Evolutionary conservation across 805 yeast genomes (phyloP).

Genomic region (Grigorovia transvaalensis): DNA sequence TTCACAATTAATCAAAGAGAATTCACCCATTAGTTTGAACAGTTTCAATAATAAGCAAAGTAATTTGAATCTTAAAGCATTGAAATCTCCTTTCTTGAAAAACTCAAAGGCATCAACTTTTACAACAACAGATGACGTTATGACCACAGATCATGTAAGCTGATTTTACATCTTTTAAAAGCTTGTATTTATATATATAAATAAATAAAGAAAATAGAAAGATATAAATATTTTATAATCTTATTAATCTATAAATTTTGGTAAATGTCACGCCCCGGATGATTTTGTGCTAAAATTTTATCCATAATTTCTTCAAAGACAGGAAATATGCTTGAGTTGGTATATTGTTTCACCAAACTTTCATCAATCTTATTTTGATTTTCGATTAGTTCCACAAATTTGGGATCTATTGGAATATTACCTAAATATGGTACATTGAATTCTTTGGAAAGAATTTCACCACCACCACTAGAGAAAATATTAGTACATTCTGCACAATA

Average conservation of each 20-base stretch:
- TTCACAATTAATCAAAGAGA: not conserved
- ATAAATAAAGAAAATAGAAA: no score
- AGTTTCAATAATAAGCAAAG: not conserved
- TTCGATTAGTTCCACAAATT: slow-evolving; percentile 82
- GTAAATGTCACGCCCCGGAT: slow-evolving; percentile 10
- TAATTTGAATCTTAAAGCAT: not conserved
- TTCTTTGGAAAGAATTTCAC: slow-evolving; percentile 54
- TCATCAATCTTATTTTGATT: slow-evolving; percentile 27
- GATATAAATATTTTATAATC: not conserved
- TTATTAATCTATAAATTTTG: not conserved
- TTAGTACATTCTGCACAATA: slow-evolving; percentile 86
- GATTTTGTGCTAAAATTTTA: slow-evolving; percentile 25
- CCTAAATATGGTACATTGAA: slow-evolving; percentile 65
- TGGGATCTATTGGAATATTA: slow-evolving; percentile 86
- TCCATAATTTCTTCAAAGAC: slow-evolving; percentile 39
- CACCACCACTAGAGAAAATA: slow-evolving; percentile 92
- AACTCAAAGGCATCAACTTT: not conserved
- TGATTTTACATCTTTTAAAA: not conserved
- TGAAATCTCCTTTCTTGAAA: not conserved
- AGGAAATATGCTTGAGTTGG: slow-evolving; percentile 24
- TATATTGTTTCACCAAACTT: slow-evolving; percentile 31
- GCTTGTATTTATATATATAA: not conserved
- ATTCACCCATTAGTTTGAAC: not conserved
- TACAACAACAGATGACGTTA: not conserved
- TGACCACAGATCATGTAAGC: not conserved